Conservation (phyloP, 805 yeast species). For the Priceomyces medius region DNA sequence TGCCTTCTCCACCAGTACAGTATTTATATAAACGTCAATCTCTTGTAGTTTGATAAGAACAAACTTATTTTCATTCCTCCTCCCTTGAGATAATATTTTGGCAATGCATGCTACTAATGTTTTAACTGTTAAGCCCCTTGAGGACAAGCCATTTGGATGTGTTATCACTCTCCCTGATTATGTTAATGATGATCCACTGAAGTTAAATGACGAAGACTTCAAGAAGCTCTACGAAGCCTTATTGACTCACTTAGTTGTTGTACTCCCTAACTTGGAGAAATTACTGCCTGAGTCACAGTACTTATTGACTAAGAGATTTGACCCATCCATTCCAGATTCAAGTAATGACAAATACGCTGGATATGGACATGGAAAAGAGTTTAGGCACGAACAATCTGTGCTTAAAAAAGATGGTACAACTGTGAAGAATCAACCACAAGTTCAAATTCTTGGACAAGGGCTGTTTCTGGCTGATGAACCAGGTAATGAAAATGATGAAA, state of each 20-base stretch:
- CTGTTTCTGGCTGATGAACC: constrained; percentile 50
- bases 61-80: too few relatives aligned
- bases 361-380: constrained; percentile 84
- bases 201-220: constrained; percentile 66
- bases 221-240: constrained; percentile 60
- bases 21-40: too few relatives aligned
- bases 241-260: constrained; percentile 66
- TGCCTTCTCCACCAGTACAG: too few relatives aligned
- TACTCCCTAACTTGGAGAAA: constrained; percentile 69
- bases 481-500: constrained; percentile 63
- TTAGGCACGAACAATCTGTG: constrained; percentile 53
- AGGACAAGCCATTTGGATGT: constrained; percentile 66
- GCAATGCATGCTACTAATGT: constrained; percentile 20
- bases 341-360: constrained; percentile 43
- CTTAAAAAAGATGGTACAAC: constrained; percentile 78
- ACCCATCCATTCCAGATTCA: constrained; percentile 57
- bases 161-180: constrained; percentile 61
- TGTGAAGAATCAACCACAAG: constrained; percentile 83
- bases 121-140: constrained; percentile 45
- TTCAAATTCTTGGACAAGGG: constrained; percentile 87
- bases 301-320: constrained; percentile 71
- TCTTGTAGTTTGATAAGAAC: too few relatives aligned
- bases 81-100: too few relatives aligned
- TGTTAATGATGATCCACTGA: constrained; percentile 67
- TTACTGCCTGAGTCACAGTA: constrained; percentile 76